phyloP scores from a whole-genome alignment of 352 stramenopile species.

The Phytophthora melonis region DNA sequence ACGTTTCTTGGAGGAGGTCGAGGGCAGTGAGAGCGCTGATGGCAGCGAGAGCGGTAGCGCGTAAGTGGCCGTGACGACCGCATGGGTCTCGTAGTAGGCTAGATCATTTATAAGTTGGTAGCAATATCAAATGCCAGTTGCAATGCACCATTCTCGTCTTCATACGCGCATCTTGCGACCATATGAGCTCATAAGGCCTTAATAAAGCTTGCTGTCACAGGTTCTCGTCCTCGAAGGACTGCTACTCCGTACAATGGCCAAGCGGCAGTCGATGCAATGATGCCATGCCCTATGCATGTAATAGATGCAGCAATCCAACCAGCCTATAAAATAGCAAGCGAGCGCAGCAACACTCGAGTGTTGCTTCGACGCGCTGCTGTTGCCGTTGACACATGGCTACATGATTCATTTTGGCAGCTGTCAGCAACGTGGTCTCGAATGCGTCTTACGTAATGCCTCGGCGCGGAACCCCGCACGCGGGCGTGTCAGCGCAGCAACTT shows the following conservation, averaged over 20 bases:
- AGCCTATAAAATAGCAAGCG: too few species aligned
- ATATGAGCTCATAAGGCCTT: too few species aligned
- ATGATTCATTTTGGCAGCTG: slow-evolving; percentile 1
- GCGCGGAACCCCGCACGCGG: background rate
- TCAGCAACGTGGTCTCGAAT: background rate
- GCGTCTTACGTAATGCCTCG: background rate
- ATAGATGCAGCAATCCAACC: too few species aligned
- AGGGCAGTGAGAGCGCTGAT: background rate
- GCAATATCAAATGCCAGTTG: slow-evolving; percentile 1
- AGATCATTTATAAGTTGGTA: background rate
- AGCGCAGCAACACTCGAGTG: too few species aligned
- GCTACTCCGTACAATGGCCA: too few species aligned
- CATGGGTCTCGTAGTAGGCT: background rate
- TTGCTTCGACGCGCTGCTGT: too few species aligned
- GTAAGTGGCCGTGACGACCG: background rate
- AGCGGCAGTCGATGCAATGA: too few species aligned
- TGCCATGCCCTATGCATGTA: too few species aligned
- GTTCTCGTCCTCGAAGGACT: too few species aligned
- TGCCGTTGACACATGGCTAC: background rate
- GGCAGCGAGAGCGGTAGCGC: slow-evolving; percentile 3
- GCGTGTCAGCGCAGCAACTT: background rate
- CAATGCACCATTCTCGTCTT: background rate
- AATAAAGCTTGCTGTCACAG: too few species aligned
- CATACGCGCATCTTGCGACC: too few species aligned
- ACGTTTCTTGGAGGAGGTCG: background rate